These are phyloP conservation scores for Geotrichum klebahnii DNA, from an alignment of 1,139 yeast species.

Conservation along the genomic window DNA sequence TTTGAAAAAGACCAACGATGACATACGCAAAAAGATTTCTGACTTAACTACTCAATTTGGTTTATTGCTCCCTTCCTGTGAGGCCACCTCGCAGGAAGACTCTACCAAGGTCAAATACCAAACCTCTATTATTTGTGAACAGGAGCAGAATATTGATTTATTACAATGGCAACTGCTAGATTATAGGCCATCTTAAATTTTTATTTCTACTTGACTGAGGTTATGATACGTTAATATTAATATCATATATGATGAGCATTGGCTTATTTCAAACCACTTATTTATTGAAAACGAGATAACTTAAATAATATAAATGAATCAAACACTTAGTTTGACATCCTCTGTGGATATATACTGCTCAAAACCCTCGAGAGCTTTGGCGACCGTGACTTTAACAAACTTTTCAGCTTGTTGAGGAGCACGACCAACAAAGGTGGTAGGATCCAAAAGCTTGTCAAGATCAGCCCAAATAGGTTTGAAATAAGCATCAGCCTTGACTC, in stretches of 20 bases:
- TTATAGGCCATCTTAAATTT: neutral
- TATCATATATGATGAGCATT: too few species aligned
- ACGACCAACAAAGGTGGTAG: conserved; percentile 94
- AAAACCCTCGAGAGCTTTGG: conserved; percentile 72
- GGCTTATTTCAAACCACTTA: too few species aligned
- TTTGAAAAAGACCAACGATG: conserved; percentile 29
- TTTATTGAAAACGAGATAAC: too few species aligned
- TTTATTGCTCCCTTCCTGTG: conserved; percentile 5
- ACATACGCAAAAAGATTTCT: conserved; percentile 28
- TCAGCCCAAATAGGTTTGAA: conserved; percentile 87
- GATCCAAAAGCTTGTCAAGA: conserved; percentile 75
- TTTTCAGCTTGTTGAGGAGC: conserved; percentile 98
- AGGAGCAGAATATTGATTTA: conserved; percentile 2
- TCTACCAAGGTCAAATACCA: neutral
- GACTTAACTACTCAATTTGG: conserved; percentile 29
- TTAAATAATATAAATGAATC: too few species aligned
- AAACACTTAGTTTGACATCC: conserved; percentile 17
- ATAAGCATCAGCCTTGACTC: conserved; percentile 73
- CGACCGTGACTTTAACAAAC: conserved; percentile 80
- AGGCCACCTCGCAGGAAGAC: conserved; percentile 2
- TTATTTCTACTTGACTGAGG: neutral
- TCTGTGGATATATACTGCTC: conserved; percentile 48
- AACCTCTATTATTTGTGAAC: neutral
- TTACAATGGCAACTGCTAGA: conserved; percentile 13
- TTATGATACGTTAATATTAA: too few species aligned